Base-by-base conservation (phyloP, 2,329 filamentous ascomycete genomes). In the Ceratocystis diversiconidia region DNA sequence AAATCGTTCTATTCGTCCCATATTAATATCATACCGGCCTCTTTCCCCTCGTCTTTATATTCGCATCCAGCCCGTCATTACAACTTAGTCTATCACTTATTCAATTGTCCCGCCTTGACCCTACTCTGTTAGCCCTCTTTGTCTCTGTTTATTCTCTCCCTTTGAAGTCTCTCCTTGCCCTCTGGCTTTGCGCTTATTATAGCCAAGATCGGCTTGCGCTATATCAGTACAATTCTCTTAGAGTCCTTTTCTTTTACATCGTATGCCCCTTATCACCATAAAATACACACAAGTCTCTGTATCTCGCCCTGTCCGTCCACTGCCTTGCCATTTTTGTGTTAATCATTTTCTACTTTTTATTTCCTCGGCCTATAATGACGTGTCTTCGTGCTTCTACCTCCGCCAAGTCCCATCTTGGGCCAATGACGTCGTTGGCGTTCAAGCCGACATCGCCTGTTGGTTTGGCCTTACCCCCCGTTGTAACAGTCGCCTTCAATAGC, bases 371-470 rank as follows among this genome's bases (percentile, higher is more conserved):
- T 17, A 66, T 61, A 4, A 66, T 66, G 65, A 25, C 55, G 55
- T 63, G 43, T 46, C 32, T 52, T 19, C 55, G 62, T 61, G 43
- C 62, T 66, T 44, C 65, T 55, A 25, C 44, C 28, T 43, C 52
- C 17, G 25, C 46, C 32, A 32, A 44, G 15, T 28, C 44, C 44
- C 64, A 28, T 55, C 25, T 61, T 43, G 60, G 30, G 17, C 10
- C 64, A 22, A 66, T 62, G 64, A 66, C 64, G 60, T 66, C 60
- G 64, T 63, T 48, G 22, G 30, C 5, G 28, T 36, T 30, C 28
- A 46, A 25, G 25, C 61, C 22, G 44, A 25, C 44, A 30, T 50
- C 22, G 44, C 43, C 44, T 32, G 12, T 19, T 46, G 22, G 41
- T 28, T 15, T 22, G 44, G n/a, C 19, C 28, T n/a, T 7, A 43